Conservation (phyloP, 371 early-diverging fungal genomes). For the Nematocida sp. region DNA sequence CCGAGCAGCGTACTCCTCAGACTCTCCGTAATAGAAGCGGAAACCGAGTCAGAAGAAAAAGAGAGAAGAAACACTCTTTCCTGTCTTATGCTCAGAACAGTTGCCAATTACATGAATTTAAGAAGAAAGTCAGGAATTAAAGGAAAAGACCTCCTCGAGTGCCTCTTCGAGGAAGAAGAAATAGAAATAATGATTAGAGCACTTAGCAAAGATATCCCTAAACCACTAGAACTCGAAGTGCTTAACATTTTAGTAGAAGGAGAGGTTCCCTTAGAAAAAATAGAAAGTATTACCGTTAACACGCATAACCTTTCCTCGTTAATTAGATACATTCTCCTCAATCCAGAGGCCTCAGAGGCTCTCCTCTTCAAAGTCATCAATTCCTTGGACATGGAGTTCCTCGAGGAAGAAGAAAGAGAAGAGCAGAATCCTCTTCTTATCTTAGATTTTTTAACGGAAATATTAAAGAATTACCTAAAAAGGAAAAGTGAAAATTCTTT, state of each 20-base stretch:
- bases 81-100: constrained; percentile 20
- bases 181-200: constrained; percentile 14
- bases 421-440: constrained; percentile 15
- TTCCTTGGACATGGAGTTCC: constrained; percentile 27
- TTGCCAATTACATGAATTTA: constrained; percentile 13
- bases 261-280: constrained; percentile 20
- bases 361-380: constrained; percentile 22
- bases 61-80: not conserved
- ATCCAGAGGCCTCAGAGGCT: not conserved
- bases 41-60: not conserved
- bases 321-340: constrained; percentile 16
- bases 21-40: not conserved
- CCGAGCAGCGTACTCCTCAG: not conserved
- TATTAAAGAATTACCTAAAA: constrained; percentile 15
- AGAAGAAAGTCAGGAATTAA: constrained; percentile 6
- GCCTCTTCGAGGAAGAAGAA: constrained; percentile 34
- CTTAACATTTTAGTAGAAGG: constrained; percentile 49
- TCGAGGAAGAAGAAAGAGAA: constrained; percentile 12
- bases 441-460: constrained; percentile 46
- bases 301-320: constrained; percentile 15
- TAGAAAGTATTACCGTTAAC: not conserved
- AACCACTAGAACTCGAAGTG: constrained; percentile 8
- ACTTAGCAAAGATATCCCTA: constrained; percentile 11
- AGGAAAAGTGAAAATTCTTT: not conserved
- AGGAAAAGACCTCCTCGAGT: constrained; percentile 21